These are phyloP conservation scores for Mycosphaerelloides madeirae DNA, from an alignment of 2,329 filamentous ascomycete genomes.

Conservation along the genomic window DNA sequence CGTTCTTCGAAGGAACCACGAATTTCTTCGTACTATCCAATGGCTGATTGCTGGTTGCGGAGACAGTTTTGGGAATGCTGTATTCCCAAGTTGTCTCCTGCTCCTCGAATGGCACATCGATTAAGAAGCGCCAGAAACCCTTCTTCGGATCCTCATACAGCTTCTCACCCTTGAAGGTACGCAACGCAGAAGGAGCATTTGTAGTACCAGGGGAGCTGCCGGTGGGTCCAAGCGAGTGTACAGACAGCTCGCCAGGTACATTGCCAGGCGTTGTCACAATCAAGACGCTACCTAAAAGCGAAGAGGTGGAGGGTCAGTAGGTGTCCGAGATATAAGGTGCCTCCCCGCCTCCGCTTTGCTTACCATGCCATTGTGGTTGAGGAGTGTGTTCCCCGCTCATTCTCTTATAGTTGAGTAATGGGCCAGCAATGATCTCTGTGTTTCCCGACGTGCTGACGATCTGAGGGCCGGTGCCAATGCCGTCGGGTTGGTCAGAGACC, in stretches of 20 bases:
- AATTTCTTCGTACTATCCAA: slow-evolving; percentile 44
- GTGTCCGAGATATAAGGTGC: too few relatives aligned
- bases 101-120: slow-evolving; percentile 61
- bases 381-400: slow-evolving; percentile 55
- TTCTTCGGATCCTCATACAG: slow-evolving; percentile 57
- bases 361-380: slow-evolving; percentile 63
- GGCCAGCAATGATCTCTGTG: slow-evolving; percentile 63
- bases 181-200: slow-evolving; percentile 23
- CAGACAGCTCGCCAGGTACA: slow-evolving; percentile 55
- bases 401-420: slow-evolving; percentile 71
- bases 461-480: slow-evolving; percentile 42
- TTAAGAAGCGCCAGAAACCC: slow-evolving; percentile 57
- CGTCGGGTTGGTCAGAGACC: slow-evolving; percentile 21
- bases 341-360: too few relatives aligned
- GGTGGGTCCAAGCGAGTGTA: slow-evolving; percentile 49
- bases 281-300: slow-evolving; percentile 59
- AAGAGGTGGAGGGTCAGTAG: too few relatives aligned
- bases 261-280: slow-evolving; percentile 73
- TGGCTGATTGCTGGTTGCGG: slow-evolving; percentile 18
- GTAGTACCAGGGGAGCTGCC: slow-evolving; percentile 22
- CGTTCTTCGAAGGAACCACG: slow-evolving; percentile 53
- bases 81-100: slow-evolving; percentile 79
- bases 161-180: slow-evolving; percentile 47
- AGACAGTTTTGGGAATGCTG: slow-evolving; percentile 59
- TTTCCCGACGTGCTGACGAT: slow-evolving; percentile 37